Percentiles rank a stretch among this genome's conserved stretches.
Evolutionary conservation across 441 rosid genomes (phyloP).

Genomic region (Adansonia madagascariensis): DNA sequence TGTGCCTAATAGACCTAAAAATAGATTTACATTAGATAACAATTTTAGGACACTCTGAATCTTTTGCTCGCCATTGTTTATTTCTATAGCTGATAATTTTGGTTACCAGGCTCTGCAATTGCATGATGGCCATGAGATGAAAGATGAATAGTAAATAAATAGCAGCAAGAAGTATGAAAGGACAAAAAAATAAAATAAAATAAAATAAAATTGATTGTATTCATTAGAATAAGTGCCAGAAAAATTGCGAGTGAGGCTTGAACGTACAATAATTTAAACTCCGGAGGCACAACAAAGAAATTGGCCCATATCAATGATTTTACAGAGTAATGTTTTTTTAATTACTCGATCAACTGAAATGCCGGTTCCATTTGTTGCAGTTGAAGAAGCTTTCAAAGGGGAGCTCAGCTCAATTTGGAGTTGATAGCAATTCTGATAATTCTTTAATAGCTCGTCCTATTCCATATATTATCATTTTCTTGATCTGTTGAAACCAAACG

Average conservation of each 20-base stretch:
- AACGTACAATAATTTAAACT: background rate
- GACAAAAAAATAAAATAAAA: background rate
- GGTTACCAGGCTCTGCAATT: background rate
- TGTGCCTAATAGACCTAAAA: too few relatives aligned
- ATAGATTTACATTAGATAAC: too few relatives aligned
- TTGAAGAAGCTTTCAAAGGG: constrained; percentile 1
- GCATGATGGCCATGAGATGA: background rate
- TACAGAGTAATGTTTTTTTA: background rate
- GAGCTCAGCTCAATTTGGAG: background rate
- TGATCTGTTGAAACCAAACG: constrained; percentile 47
- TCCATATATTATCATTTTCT: constrained; percentile 81
- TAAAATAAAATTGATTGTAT: too few relatives aligned
- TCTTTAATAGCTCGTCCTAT: constrained; percentile 50
- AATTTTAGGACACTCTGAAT: background rate
- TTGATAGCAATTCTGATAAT: constrained; percentile 28
- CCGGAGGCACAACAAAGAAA: background rate
- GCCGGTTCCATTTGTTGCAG: constrained; percentile 5
- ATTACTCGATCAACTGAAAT: background rate
- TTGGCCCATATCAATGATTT: background rate
- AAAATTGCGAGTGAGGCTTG: background rate
- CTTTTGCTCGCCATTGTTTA: background rate
- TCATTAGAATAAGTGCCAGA: background rate
- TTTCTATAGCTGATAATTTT: background rate
- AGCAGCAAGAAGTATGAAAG: background rate
- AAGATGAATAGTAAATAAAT: background rate